Percentiles rank a stretch among this genome's conserved stretches.
These are phyloP conservation scores for Helianthus tuberosus DNA, from an alignment of 129 eudicot species.

Conservation along the genomic window DNA sequence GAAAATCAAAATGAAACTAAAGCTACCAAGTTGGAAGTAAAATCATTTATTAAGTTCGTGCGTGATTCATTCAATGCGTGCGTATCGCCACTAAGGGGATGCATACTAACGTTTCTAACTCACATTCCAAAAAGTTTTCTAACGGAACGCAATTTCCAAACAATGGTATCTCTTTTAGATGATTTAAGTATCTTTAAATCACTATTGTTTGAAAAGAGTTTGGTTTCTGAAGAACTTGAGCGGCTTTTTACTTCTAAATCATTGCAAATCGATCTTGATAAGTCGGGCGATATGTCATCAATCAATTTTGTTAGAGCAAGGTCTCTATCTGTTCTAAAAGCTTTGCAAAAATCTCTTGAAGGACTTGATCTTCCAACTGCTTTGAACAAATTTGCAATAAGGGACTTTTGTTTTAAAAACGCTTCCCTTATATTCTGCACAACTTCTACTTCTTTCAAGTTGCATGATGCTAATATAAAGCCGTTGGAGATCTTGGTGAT, in stretches of 20 bases:
- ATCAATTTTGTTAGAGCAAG: constrained; percentile 30
- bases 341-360: constrained; percentile 44
- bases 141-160: constrained; percentile 30
- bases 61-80: constrained; percentile 41
- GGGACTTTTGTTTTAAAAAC: constrained; percentile 48
- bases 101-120: constrained; percentile 46
- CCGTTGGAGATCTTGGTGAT: constrained; percentile 41
- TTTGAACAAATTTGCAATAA: constrained; percentile 16
- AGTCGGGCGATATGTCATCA: constrained; percentile 7
- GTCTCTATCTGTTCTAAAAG: constrained; percentile 35
- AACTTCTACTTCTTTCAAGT: constrained; percentile 54
- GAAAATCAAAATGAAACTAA: constrained; percentile 16
- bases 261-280: constrained; percentile 13
- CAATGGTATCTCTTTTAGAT: constrained; percentile 29
- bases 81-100: constrained; percentile 42
- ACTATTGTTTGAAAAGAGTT: constrained; percentile 39
- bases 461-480: constrained; percentile 38
- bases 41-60: constrained; percentile 49
- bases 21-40: constrained; percentile 5
- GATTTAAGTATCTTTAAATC: constrained; percentile 39
- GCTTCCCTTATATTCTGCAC: constrained; percentile 74
- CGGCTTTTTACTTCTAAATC: constrained; percentile 28
- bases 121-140: constrained; percentile 57
- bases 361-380: constrained; percentile 42
- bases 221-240: constrained; percentile 44